Evolutionary conservation across 2,329 filamentous ascomycete genomes (phyloP).

Genomic region (Helotiales sp.): DNA sequence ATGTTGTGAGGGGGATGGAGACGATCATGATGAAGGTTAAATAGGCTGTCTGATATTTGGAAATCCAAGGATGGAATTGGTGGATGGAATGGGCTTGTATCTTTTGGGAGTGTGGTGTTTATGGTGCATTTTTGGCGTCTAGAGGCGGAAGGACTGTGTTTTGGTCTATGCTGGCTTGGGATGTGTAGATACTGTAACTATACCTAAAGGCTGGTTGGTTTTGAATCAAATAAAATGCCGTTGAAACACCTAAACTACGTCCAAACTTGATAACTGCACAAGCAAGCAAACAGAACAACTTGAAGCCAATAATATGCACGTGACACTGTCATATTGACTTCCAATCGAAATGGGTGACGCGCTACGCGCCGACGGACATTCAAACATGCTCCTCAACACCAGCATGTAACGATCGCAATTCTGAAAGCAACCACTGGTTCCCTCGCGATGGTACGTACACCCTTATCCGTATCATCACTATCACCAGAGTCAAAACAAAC

Average conservation of each 20-base stretch:
- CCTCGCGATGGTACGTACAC: neutral
- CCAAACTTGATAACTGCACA: no score
- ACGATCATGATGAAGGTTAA: constrained; percentile 96
- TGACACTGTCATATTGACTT: neutral
- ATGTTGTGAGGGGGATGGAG: constrained; percentile 79
- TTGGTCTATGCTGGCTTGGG: neutral
- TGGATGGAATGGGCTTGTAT: neutral
- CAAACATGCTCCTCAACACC: neutral
- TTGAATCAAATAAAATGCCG: neutral
- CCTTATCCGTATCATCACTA: neutral
- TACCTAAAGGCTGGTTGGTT: neutral
- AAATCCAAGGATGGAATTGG: neutral
- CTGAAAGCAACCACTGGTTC: no score
- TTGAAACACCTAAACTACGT: no score
- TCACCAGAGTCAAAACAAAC: neutral
- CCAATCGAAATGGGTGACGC: neutral
- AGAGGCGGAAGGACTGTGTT: neutral
- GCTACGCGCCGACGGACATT: neutral
- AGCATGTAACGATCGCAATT: neutral
- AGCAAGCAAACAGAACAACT: no score
- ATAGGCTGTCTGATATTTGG: constrained; percentile 50
- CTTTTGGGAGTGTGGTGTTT: constrained; percentile 25
- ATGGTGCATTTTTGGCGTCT: constrained; percentile 19
- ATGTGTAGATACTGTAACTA: constrained; percentile 7
- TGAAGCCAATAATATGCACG: no score